A percentile compares a stretch with the other conserved stretches of the same genome.
Evolutionary conservation across 176 grass and related monocot species (phyloP).

Genomic region (Triticum aestivum): IWGSC_CS_RefSeq_v2.1 NC_057806.1:564185853-564186352

Average conservation of each 20-base stretch:
- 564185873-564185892: constrained; percentile 94
- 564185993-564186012: not conserved
- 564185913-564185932: constrained; percentile 12
- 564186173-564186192: constrained; percentile 44
- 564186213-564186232: not conserved
- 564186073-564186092: constrained; percentile 99
- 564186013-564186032: not conserved
- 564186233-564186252: not conserved
- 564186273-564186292: constrained; percentile 67
- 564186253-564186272: constrained; percentile 7
- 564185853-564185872: constrained; percentile 92
- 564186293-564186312: constrained; percentile 90
- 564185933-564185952: not conserved
- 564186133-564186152: constrained; percentile 96
- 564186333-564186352: constrained; percentile 93
- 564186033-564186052: constrained; percentile 25
- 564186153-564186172: constrained; percentile 94
- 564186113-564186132: constrained; percentile 96
- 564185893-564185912: not conserved
- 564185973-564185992: constrained; percentile 4
- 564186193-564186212: constrained; percentile 12
- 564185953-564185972: not conserved
- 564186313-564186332: constrained; percentile 85
- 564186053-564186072: constrained; percentile 63
- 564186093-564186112: constrained; percentile 91